Percentiles rank a stretch among this genome's conserved stretches.
phyloP scores from a whole-genome alignment of 306 rosid genomes.

The Cucumis hystrix region DNA sequence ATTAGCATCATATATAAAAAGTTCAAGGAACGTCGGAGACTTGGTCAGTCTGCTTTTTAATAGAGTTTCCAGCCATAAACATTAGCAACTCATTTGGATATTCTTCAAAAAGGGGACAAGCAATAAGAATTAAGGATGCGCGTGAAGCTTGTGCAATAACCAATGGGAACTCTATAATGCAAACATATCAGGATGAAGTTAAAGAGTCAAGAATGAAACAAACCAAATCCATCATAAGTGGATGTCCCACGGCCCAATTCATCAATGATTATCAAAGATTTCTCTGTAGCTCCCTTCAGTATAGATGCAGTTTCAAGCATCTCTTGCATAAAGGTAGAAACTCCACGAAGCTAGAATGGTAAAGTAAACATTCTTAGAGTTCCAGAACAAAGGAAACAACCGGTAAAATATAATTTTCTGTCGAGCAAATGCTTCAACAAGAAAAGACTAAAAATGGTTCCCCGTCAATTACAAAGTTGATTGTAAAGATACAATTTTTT shows the following conservation, averaged over 20 bases:
- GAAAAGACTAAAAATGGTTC: background rate
- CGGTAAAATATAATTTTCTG: background rate
- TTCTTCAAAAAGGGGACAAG: background rate
- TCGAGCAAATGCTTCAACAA: background rate
- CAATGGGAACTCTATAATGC: background rate
- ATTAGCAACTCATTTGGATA: background rate
- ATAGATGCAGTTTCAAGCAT: constrained; percentile 98
- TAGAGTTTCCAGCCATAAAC: background rate
- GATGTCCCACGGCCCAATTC: constrained; percentile 99
- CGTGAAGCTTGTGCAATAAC: background rate
- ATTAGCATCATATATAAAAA: background rate
- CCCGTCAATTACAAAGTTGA: background rate
- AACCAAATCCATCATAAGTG: constrained; percentile 96
- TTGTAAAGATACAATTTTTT: background rate
- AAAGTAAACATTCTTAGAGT: background rate
- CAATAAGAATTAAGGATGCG: background rate
- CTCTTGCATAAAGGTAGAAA: constrained; percentile 98
- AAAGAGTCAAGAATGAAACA: constrained; percentile 22
- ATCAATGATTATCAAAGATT: constrained; percentile 86
- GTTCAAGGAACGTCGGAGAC: background rate
- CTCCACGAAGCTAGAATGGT: constrained; percentile 77
- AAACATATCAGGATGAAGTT: constrained; percentile 10
- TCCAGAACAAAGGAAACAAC: background rate
- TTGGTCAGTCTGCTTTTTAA: background rate
- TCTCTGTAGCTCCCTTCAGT: constrained; percentile 83